Percentiles rank a stretch among this genome's conserved stretches.
Conservation (phyloP, 2,329 filamentous ascomycete species). For the Colletotrichum nymphaeae region DNA sequence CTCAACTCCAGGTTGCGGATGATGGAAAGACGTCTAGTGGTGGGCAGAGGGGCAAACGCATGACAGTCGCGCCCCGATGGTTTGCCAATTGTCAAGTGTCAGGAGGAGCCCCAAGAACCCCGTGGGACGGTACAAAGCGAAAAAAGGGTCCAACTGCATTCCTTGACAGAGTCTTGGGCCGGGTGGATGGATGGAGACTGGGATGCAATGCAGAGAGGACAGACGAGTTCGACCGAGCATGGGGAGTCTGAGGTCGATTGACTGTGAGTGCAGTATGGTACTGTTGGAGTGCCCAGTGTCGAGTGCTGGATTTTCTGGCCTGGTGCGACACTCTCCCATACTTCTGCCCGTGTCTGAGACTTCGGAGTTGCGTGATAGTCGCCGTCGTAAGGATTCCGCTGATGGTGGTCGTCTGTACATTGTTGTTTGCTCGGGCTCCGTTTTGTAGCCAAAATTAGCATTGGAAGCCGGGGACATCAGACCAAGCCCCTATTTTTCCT, state of each 20-base stretch:
- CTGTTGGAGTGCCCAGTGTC: not conserved
- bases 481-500: conserved; percentile 3
- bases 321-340: conserved; percentile 28
- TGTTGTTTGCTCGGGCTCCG: conserved; percentile 11
- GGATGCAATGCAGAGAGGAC: conserved; percentile 26
- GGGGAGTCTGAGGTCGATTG: not conserved
- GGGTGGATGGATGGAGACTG: not conserved
- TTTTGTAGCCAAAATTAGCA: conserved; percentile 31
- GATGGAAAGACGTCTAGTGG: conserved; percentile 8
- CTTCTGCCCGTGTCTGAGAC: conserved; percentile 33
- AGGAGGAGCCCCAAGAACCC: conserved; percentile 21
- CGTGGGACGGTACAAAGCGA: conserved; percentile 14
- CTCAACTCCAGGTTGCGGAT: conserved; percentile 1
- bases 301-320: not conserved
- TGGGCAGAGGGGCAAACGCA: conserved; percentile 6
- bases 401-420: not conserved
- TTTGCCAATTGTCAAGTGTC: conserved; percentile 18
- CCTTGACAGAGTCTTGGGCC: conserved; percentile 5
- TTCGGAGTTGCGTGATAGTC: conserved; percentile 31
- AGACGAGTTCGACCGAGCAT: conserved; percentile 21
- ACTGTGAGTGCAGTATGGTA: not conserved
- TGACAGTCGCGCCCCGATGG: conserved; percentile 16
- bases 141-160: conserved; percentile 8
- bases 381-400: conserved; percentile 1
- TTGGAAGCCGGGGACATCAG: conserved; percentile 18